Evolutionary conservation across 805 yeast species (phyloP).

Genomic region (Starmerella sp.): DNA sequence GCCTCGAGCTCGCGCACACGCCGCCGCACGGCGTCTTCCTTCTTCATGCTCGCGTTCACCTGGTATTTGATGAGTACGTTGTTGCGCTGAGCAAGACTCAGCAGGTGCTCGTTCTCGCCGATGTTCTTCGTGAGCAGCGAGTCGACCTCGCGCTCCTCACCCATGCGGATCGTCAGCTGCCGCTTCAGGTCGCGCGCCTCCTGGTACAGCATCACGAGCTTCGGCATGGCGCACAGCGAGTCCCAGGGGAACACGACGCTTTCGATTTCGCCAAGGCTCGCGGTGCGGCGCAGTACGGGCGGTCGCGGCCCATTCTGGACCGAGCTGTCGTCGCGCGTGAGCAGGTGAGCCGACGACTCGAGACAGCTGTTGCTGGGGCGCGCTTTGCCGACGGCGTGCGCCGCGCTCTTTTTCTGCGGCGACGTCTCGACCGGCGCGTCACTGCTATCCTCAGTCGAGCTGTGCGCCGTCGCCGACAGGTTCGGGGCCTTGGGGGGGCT

Average conservation of each 20-base stretch:
- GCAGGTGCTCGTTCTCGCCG: conserved; percentile 16
- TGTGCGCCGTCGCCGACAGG: not conserved
- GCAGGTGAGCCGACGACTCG: not conserved
- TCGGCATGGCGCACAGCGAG: conserved; percentile 18
- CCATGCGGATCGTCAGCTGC: conserved; percentile 13
- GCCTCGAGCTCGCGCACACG: conserved; percentile 43
- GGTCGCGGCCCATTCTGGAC: not conserved
- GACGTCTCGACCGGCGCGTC: not conserved
- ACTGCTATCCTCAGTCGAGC: not conserved
- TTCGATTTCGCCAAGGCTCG: conserved; percentile 18
- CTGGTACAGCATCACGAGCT: conserved; percentile 12
- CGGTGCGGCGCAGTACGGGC: conserved; percentile 14
- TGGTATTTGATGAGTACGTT: conserved; percentile 23
- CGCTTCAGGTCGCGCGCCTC: conserved; percentile 16
- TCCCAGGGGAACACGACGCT: conserved; percentile 17
- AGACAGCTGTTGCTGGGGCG: not conserved
- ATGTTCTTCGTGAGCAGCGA: conserved; percentile 12
- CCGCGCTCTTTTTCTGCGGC: not conserved
- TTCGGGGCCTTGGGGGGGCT: not conserved
- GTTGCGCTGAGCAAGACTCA: conserved; percentile 20
- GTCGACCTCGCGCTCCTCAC: conserved; percentile 5
- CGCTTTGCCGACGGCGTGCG: not conserved
- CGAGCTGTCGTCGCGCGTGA: conserved; percentile 5
- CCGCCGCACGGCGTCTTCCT: conserved; percentile 23
- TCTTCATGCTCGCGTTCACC: conserved; percentile 19